Base-by-base conservation (phyloP, 2,329 filamentous ascomycete genomes). In the Furcasterigmium furcatum region DNA sequence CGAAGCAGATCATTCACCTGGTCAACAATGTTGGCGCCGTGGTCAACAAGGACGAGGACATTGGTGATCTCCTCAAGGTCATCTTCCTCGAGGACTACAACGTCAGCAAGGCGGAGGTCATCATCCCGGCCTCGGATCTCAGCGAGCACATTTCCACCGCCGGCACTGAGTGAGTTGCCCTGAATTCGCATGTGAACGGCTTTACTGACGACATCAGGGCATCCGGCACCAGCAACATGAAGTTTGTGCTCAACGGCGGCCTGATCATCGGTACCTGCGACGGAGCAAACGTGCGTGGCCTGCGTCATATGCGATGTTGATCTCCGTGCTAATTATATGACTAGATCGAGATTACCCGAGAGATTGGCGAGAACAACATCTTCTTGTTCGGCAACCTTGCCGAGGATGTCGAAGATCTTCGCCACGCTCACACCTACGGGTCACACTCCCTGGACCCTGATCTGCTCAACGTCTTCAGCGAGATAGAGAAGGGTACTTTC, bases 81-180 rank as follows among this genome's bases (percentile, higher is more conserved):
- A 84, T 99, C 61, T 99, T 96, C 76, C 70, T 99, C 44, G 90
- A 95, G 62, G 94, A 99, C 70, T 99, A 99, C 80, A 99, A 99
- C 55, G 94, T 99, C 61, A 96, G 91, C 81, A 99, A 99, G 76
- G 94, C 94, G 4, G 94, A 99, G 71, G 91, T 97, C 60, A 96
- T 99, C 59, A 82, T 82, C 53, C 94, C 94, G 12, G 94, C 94
- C 12, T 96, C 90, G 18, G 94, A 99, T 59, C 85, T 99, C 59
- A 96, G 91, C 68, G 94, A 99, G 73, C 94, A 99, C 66, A 99
- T 99, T 61, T 97, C 94, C 3, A 99, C 94, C 20, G 94, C 94
- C 30, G 94, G 94, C 41, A 99, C 94, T 1, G 94, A 99, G 77
- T 80, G 64, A 66, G 76, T 71, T 19, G 35, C 34, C 14, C 6